Evolutionary conservation across 2,329 filamentous ascomycete species (phyloP).

Genomic region (Verticillium alfalfae): DNA sequence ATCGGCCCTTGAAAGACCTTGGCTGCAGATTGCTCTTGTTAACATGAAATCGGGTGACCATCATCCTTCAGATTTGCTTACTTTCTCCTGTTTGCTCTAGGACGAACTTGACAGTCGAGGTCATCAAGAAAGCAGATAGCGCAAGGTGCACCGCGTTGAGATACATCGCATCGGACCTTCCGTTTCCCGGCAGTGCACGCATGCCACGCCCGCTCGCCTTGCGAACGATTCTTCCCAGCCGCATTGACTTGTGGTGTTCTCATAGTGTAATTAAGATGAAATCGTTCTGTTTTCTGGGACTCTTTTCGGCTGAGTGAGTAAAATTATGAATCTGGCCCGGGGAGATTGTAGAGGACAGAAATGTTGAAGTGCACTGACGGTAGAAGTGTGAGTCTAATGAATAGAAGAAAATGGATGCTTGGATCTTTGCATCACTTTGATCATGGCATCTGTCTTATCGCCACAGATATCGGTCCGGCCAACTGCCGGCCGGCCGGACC

Average conservation of each 20-base stretch:
- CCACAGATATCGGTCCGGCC: neutral
- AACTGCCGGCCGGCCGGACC: neutral
- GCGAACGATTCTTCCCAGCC: slow-evolving; percentile 9
- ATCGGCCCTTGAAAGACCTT: slow-evolving; percentile 16
- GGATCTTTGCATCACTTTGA: neutral
- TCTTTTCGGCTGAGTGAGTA: no score
- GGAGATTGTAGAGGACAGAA: no score
- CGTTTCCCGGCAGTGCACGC: slow-evolving; percentile 40
- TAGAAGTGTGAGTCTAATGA: neutral
- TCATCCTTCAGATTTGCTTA: no score
- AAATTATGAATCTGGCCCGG: no score
- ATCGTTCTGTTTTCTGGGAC: no score
- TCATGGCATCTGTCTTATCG: neutral
- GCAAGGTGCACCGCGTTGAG: slow-evolving; percentile 40
- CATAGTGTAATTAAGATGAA: neutral
- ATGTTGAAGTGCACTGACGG: no score
- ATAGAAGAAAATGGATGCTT: neutral
- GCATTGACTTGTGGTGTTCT: neutral
- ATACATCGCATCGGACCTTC: slow-evolving; percentile 46
- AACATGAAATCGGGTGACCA: neutral
- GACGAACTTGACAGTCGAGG: slow-evolving; percentile 33
- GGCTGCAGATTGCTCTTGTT: slow-evolving; percentile 16
- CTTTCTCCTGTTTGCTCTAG: slow-evolving; percentile 32
- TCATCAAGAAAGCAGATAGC: slow-evolving; percentile 48
- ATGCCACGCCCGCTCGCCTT: slow-evolving; percentile 44